These are phyloP conservation scores for Odonthalia washingtoniensis DNA, from an alignment of 31 red algal species.

Conservation along the genomic window DNA sequence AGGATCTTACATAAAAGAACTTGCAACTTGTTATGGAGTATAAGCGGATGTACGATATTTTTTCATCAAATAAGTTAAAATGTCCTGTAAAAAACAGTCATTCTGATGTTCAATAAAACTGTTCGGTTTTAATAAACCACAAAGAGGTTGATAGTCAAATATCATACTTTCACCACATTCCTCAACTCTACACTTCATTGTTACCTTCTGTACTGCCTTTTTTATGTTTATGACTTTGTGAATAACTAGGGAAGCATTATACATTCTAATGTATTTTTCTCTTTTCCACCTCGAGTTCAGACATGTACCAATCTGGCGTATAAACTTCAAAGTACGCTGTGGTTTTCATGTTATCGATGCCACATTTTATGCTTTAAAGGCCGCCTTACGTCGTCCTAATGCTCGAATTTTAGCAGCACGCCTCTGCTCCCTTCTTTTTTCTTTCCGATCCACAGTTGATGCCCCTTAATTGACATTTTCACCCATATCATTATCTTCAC, in stretches of 20 bases:
- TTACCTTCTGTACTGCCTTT: constrained; percentile 10
- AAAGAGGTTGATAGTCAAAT: constrained; percentile 45
- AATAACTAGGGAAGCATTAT: neutral
- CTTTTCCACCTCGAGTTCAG: constrained; percentile 20
- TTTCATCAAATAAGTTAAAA: neutral
- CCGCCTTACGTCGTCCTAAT: no score
- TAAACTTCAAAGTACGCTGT: no score
- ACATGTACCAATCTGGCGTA: no score
- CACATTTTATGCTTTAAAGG: no score
- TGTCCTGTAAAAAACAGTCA: constrained; percentile 17
- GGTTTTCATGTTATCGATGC: no score
- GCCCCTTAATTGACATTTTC: no score
- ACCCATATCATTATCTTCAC: no score
- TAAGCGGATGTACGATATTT: constrained; percentile 38
- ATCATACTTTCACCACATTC: neutral
- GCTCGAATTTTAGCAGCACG: no score
- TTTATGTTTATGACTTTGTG: constrained; percentile 14
- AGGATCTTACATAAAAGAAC: constrained; percentile 29
- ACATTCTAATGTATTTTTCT: constrained; percentile 17
- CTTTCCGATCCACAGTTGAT: no score
- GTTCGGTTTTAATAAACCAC: constrained; percentile 50
- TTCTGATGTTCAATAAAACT: constrained; percentile 11
- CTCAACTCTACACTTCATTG: neutral
- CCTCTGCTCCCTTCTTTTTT: no score
- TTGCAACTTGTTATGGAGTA: constrained; percentile 38